Base-by-base conservation (phyloP, 2,329 filamentous ascomycete genomes). In the Aspergillus chevalieri region DNA sequence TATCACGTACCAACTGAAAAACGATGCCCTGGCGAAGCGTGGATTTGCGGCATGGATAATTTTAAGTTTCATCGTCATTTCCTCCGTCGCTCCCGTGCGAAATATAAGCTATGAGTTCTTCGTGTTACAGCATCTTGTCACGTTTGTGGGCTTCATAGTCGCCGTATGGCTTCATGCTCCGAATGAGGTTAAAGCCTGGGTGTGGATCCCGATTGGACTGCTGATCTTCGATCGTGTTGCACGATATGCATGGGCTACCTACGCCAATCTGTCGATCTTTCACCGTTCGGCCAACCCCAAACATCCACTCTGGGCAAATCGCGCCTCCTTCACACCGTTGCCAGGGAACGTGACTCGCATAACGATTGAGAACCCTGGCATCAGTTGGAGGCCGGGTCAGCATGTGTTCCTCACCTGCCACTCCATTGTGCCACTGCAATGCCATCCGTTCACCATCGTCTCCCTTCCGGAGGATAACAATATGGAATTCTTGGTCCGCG, bases 391-490 rank as follows among this genome's bases (percentile, higher is more conserved):
- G 24, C 74, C 83, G 3, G 83, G 83, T 1, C 82, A 86, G 52
- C 82, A 86, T 60, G 74, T 81, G 0, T 83, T 84, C 56, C 66
- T 86, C 2, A 78, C 78, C 4, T 83, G 73, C 57, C 82, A 78
- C 57, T 73, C 72, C 0, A 61, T 83, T 34, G 72, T 74, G 15
- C 81, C 80, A 1, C 65, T 85, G 2, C 80, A 85, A 57, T 78
- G 77, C 21, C 83, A 86, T 55, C 83, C 83, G 0, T 85, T 85
- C 58, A 85, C 81, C 1, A 81, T 85, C 50, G 69, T 78, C 2
- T 80, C 78, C 1, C 71, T 83, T 10, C 77, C 79, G 0, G 69
- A 71, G 36, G 80, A 83, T 57, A 71, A 73, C 1, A 76, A 73
- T 49, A 71, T 83, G 62, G 78, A 81, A 46, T 81, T 84, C 52